phyloP scores from a whole-genome alignment of 2,329 filamentous ascomycete species.

The Tolypocladium inflatum region DNA sequence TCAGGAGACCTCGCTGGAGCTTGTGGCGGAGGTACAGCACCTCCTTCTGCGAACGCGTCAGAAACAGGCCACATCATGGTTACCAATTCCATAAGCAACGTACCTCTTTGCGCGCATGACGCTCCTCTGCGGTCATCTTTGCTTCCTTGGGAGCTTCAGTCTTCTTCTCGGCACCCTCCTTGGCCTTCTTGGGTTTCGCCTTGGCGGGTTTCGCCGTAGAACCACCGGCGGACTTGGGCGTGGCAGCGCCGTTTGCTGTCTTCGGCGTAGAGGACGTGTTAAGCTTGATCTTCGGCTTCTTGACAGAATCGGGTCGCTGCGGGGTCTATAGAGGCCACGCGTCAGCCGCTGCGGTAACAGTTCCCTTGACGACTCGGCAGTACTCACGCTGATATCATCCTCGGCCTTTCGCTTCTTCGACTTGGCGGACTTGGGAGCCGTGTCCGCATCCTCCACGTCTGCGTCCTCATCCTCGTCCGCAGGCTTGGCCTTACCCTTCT shows the following conservation, averaged over 20 bases:
- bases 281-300: slow-evolving; percentile 60
- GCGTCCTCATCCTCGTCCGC: slow-evolving; percentile 47
- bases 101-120: slow-evolving; percentile 49
- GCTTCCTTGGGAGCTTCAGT: slow-evolving; percentile 43
- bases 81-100: slow-evolving; percentile 9
- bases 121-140: slow-evolving; percentile 49
- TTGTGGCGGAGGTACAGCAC: slow-evolving; percentile 93
- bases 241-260: slow-evolving; percentile 50
- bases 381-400: slow-evolving; percentile 51
- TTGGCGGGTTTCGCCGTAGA: slow-evolving; percentile 43
- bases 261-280: slow-evolving; percentile 60
- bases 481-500: slow-evolving; percentile 39
- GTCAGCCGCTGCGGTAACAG: slow-evolving; percentile 6
- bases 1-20: slow-evolving; percentile 87
- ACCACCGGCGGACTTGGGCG: slow-evolving; percentile 48
- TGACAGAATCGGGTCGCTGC: slow-evolving; percentile 51
- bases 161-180: slow-evolving; percentile 48
- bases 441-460: slow-evolving; percentile 54
- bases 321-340: slow-evolving; percentile 32
- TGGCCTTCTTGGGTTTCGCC: slow-evolving; percentile 47
- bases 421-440: slow-evolving; percentile 52
- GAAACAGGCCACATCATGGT: slow-evolving; percentile 2
- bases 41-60: slow-evolving; percentile 46
- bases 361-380: too few relatives aligned
- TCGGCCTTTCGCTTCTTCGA: slow-evolving; percentile 77